Evolutionary conservation across 176 grass and related monocot species (phyloP), one percentile per base, ranked within the genome.

Genomic region (Carex pumila): DNA sequence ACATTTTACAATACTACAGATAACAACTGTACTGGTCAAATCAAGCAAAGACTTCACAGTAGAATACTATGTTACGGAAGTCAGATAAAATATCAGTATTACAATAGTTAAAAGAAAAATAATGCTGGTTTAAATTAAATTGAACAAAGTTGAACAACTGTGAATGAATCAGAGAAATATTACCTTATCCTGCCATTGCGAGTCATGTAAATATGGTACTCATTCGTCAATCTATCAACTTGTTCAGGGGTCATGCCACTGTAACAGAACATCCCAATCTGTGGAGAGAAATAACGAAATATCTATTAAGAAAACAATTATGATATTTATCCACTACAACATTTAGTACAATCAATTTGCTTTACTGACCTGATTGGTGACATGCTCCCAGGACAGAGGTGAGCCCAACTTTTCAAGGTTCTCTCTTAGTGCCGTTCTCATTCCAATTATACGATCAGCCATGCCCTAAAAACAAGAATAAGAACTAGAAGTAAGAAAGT

Each of bases 241-340:
- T 99, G 96, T 74, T 99, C 96, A 79, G 93, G 93, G 78, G 93
- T 89, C 93, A 99, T 87, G 31, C 96, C 93, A 83, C 96, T 99
- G 83, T 95, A 99, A 87, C 96, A 99, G 83, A 99, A 99, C 96
- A 99, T 99, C 65, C 93, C 96, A 72, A 99, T 95, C 96, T 99
- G 85, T 60, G 47, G 19, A 80, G 1, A 85, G 52, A 72, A 5
- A 70, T 0, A 12, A 65, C 75, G 0, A 25, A 25, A 4, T 21
- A 74, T 6, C 32, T 49, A 62, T 52, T 82, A 34, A 18, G 57
- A 74, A 78, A 79, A 19, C 36, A 52, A 34, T 21, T 4, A 21
- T 53, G 29, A 60, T 80, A 63, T 30, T 49, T 76, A 52, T 75
- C 7, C 50, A 71, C 2, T 18, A 73, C 25, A 78, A 31, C 13